These are phyloP conservation scores for Blastobotrys terrestris DNA, from an alignment of 805 yeast genomes.

Conservation along the genomic window DNA sequence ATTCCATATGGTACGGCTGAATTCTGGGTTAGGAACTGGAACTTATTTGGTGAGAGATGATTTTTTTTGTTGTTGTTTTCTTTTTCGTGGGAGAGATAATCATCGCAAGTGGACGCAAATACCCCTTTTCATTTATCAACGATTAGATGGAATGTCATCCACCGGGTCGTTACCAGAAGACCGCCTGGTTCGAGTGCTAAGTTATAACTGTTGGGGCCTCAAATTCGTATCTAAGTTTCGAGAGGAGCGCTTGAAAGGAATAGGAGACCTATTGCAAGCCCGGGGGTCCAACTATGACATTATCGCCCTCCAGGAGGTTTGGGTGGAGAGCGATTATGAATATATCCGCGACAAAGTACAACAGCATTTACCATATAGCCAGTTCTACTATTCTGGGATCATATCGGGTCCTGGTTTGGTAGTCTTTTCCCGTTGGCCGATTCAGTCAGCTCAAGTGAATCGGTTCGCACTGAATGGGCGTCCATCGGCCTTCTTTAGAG, in stretches of 20 bases:
- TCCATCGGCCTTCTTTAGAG: slow-evolving; percentile 87
- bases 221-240: slow-evolving; percentile 75
- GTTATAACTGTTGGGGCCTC: slow-evolving; percentile 56
- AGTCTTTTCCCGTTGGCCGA: slow-evolving; percentile 76
- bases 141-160: background rate
- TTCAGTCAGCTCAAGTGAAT: slow-evolving; percentile 68
- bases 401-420: slow-evolving; percentile 91
- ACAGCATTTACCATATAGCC: slow-evolving; percentile 50
- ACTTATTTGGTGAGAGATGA: no score
- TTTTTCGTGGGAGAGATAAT: background rate
- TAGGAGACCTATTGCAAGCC: slow-evolving; percentile 57
- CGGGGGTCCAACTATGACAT: slow-evolving; percentile 57
- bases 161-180: background rate
- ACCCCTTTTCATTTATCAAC: background rate
- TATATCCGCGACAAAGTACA: slow-evolving; percentile 45
- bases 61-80: no score
- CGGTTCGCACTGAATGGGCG: slow-evolving; percentile 90
- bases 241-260: slow-evolving; percentile 57
- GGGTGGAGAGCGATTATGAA: slow-evolving; percentile 84
- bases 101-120: background rate
- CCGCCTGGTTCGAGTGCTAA: slow-evolving; percentile 17
- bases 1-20: no score
- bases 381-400: slow-evolving; percentile 77
- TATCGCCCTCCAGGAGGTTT: slow-evolving; percentile 89
- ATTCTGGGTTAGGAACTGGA: no score